phyloP scores from a whole-genome alignment of 495 filamentous ascomycete species.

The Cryomyces minteri region DNA sequence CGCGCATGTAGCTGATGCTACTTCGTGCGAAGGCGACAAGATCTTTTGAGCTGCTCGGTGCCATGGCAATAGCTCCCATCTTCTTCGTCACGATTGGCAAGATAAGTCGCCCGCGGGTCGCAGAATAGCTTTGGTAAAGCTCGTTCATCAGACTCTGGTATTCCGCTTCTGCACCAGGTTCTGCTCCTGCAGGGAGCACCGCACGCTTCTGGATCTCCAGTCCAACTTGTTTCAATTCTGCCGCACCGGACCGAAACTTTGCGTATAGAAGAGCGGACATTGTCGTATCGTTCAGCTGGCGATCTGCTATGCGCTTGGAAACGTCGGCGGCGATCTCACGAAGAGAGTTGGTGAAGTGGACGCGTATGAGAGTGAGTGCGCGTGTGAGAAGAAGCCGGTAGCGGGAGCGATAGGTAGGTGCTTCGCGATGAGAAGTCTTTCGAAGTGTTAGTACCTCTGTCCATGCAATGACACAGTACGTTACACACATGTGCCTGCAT shows the following conservation, averaged over 20 bases:
- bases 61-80: slow-evolving; percentile 43
- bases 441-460: slow-evolving; percentile 3
- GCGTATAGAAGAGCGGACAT: slow-evolving; percentile 61
- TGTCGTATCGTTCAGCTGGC: slow-evolving; percentile 57
- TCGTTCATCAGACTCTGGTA: slow-evolving; percentile 48
- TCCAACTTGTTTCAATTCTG: slow-evolving; percentile 45
- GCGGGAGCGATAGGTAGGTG: slow-evolving; percentile 57
- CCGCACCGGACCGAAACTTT: slow-evolving; percentile 53
- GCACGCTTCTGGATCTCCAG: slow-evolving; percentile 52
- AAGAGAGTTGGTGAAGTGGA: slow-evolving; percentile 58
- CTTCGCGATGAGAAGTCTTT: slow-evolving; percentile 67
- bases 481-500: slow-evolving; percentile 62
- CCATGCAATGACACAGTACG: background rate
- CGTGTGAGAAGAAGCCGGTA: slow-evolving; percentile 55
- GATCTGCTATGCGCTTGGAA: slow-evolving; percentile 47
- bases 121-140: slow-evolving; percentile 46
- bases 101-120: slow-evolving; percentile 33
- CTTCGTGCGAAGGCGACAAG: slow-evolving; percentile 49
- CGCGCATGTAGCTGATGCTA: slow-evolving; percentile 50
- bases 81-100: slow-evolving; percentile 38
- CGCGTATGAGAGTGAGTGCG: slow-evolving; percentile 64
- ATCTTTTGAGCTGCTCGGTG: slow-evolving; percentile 48
- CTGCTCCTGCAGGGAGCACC: slow-evolving; percentile 36
- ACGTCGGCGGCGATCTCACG: slow-evolving; percentile 54
- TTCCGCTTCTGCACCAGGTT: slow-evolving; percentile 44